Base-by-base conservation (phyloP, 306 rosid species). In the Vigna nakashimae region DNA sequence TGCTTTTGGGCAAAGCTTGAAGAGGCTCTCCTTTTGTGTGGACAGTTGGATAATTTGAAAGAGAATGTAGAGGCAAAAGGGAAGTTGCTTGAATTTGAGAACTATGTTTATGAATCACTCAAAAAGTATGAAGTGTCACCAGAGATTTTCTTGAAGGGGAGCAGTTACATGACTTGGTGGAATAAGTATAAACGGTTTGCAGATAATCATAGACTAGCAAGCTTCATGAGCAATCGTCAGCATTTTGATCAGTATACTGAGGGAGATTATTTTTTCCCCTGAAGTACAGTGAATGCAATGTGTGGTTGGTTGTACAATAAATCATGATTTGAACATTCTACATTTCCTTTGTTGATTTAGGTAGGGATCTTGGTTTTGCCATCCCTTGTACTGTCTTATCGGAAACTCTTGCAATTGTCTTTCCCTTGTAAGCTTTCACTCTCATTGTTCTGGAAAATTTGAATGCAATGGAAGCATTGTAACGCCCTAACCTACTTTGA, bases 141-240 rank as follows among this genome's bases (percentile, higher is more conserved):
- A 1, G 97, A 93, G 78, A 90, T 93, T 77, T 91, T 93, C 84
- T 76, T 90, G 30, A 2, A 5, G 12, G 1, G 9, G 0, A 86
- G 97, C 70, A 91, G 89, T 76, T 93, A 84, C n/a, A 91, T 89
- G 96, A 0, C 0, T 34, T 90, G 97, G 98, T 93, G 91, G 94
- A 40, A 64, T 0, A 57, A 77, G 17, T 90, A 91, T 53, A 74
- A 50, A 78, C 89, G 79, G 42, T 4, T 7, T 30, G 4, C 55
- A 12, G 18, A 69, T 56, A 15, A 34, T 42, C 74, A 86, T n/a
- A 6, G 0, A 3, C 86, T 93, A 7, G 34, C 32, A 1, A 16
- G 15, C 2, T 79, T 90, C 69, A 90, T 91, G 91, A 83, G 15
- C 34, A 34, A 20, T 34, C 20, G 2, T 55, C 0, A 0, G 4